Conservation (phyloP, 2,329 filamentous ascomycete genomes). For the Chaetomium olivaceum region DNA sequence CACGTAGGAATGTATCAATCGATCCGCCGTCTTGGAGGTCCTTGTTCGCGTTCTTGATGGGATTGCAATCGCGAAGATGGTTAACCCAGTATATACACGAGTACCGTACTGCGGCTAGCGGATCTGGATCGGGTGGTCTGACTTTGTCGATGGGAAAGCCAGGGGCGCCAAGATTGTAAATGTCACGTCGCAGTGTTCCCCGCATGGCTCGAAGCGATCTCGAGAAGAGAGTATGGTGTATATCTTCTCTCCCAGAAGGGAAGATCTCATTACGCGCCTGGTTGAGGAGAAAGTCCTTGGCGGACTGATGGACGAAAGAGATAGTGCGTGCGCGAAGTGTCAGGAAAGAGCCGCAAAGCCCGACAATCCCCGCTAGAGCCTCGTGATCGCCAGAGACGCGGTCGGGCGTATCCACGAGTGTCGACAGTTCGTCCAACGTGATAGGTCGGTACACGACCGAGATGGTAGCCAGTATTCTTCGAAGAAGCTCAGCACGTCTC, state of each 20-base stretch:
- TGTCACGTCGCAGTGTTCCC: conserved; percentile 31
- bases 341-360: conserved; percentile 24
- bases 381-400: conserved; percentile 12
- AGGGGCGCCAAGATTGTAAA: conserved; percentile 18
- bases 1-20: conserved; percentile 21
- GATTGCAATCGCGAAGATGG: conserved; percentile 17
- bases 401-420: conserved; percentile 15
- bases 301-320: conserved; percentile 18
- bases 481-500: too few species aligned
- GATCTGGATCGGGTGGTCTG: conserved; percentile 19
- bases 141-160: conserved; percentile 18
- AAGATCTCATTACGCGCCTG: conserved; percentile 14
- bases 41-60: background rate
- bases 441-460: conserved; percentile 22
- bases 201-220: conserved; percentile 22
- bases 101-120: conserved; percentile 23
- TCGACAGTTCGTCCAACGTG: conserved; percentile 17
- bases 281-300: conserved; percentile 20
- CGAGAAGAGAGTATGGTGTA: conserved; percentile 21
- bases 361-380: conserved; percentile 17
- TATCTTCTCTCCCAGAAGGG: conserved; percentile 15
- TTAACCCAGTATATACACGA: conserved; percentile 25
- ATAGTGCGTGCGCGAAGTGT: conserved; percentile 16
- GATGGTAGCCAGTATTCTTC: conserved; percentile 18
- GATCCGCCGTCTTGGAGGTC: conserved; percentile 1